Conservation (phyloP, 306 rosid genomes). For the Prunus padus region DNA sequence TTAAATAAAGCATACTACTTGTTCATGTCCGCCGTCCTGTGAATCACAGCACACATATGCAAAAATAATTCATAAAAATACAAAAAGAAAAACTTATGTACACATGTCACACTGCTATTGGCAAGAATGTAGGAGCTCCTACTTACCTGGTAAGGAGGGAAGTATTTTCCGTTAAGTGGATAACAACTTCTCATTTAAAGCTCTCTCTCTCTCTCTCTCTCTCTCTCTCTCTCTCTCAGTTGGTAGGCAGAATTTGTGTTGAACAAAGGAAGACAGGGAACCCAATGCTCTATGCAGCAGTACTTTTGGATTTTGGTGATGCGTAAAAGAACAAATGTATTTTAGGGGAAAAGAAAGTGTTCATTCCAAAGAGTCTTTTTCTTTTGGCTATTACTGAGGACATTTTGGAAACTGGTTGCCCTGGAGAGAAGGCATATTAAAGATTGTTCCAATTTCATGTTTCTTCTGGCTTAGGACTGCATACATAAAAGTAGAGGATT, state of each 20-base stretch:
- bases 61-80: no score
- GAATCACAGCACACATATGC: no score
- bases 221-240: not conserved
- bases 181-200: not conserved
- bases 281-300: not conserved
- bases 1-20: no score
- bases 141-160: no score
- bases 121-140: no score
- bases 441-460: not conserved
- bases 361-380: not conserved
- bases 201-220: not conserved
- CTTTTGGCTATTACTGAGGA: constrained; percentile 1
- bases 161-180: no score
- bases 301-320: not conserved
- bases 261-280: not conserved
- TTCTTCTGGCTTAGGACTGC: constrained; percentile 11
- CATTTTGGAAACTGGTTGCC: constrained; percentile 1
- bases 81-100: no score
- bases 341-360: not conserved
- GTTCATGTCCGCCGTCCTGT: no score
- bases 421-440: constrained; percentile 4
- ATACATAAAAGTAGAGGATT: constrained; percentile 11
- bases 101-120: no score
- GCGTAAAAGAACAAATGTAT: not conserved
- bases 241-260: not conserved